phyloP scores from a whole-genome alignment of 441 rosid species.

The Hura crepitans region DNA sequence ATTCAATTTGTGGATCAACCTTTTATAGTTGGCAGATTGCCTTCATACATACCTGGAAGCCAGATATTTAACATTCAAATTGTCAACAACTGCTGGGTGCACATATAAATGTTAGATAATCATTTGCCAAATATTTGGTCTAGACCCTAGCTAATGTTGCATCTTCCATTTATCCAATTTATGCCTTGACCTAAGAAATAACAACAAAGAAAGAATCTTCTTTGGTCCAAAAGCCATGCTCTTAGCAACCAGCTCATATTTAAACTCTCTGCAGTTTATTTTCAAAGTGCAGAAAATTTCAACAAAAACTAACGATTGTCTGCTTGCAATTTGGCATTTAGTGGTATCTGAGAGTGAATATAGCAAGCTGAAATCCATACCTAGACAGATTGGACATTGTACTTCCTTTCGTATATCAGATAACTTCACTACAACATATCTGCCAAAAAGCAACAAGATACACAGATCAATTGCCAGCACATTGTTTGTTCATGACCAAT shows the following conservation, averaged over 20 bases:
- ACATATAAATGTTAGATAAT: background rate
- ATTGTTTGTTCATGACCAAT: constrained; percentile 2
- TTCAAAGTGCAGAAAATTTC: background rate
- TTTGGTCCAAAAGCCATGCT: background rate
- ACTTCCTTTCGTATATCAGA: constrained; percentile 66
- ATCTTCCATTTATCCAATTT: background rate
- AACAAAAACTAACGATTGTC: background rate
- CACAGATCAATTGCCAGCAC: constrained; percentile 13
- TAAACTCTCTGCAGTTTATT: background rate
- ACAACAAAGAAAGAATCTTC: too few species aligned
- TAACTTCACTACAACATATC: constrained; percentile 44
- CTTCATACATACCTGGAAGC: background rate
- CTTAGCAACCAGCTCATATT: background rate
- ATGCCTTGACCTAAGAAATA: background rate
- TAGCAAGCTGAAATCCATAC: constrained; percentile 33
- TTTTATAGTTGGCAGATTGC: background rate
- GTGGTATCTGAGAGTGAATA: constrained; percentile 7
- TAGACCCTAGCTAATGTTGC: background rate
- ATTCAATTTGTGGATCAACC: background rate
- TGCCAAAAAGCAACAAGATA: constrained; percentile 33
- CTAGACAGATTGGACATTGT: constrained; percentile 78
- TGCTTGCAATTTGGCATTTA: constrained; percentile 4
- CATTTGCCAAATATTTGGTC: background rate
- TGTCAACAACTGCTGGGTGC: background rate
- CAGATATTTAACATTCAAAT: background rate